Evolutionary conservation across 2,329 filamentous ascomycete genomes (phyloP).

Genomic region (Fusarium stilboides): DNA sequence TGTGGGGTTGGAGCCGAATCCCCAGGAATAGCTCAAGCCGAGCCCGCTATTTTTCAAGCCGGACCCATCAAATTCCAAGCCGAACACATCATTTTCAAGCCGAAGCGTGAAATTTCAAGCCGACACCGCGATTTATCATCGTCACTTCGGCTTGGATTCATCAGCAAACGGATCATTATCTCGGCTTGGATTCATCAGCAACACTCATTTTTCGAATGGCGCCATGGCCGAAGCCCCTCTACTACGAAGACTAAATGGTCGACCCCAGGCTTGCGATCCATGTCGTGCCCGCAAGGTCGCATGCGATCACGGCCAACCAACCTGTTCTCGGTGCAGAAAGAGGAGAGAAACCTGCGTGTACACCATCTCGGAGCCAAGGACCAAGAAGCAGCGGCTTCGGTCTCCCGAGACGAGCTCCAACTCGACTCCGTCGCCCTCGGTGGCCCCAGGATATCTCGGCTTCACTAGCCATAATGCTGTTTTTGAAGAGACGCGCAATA

Average conservation of each 20-base stretch:
- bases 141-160: slow-evolving; percentile 3
- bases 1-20: slow-evolving; percentile 18
- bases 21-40: slow-evolving; percentile 4
- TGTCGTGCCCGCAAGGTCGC: slow-evolving; percentile 61
- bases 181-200: slow-evolving; percentile 23
- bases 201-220: not conserved
- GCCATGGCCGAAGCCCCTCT: slow-evolving; percentile 40
- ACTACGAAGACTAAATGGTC: slow-evolving; percentile 50
- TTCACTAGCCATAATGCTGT: slow-evolving; percentile 61
- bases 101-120: not conserved
- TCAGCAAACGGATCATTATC: slow-evolving; percentile 4
- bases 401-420: slow-evolving; percentile 18
- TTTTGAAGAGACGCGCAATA: slow-evolving; percentile 60
- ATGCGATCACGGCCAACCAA: slow-evolving; percentile 60
- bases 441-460: slow-evolving; percentile 59
- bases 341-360: slow-evolving; percentile 58
- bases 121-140: not conserved
- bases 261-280: slow-evolving; percentile 54
- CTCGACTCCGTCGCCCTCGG: slow-evolving; percentile 40
- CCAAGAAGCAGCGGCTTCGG: slow-evolving; percentile 35
- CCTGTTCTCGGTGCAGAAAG: slow-evolving; percentile 58
- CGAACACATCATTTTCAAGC: slow-evolving; percentile 9
- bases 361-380: slow-evolving; percentile 40
- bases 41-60: slow-evolving; percentile 1
- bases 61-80: slow-evolving; percentile 14